Evolutionary conservation across 2,329 filamentous ascomycete genomes (phyloP).

Genomic region (Aspergillus neoniger): DNA sequence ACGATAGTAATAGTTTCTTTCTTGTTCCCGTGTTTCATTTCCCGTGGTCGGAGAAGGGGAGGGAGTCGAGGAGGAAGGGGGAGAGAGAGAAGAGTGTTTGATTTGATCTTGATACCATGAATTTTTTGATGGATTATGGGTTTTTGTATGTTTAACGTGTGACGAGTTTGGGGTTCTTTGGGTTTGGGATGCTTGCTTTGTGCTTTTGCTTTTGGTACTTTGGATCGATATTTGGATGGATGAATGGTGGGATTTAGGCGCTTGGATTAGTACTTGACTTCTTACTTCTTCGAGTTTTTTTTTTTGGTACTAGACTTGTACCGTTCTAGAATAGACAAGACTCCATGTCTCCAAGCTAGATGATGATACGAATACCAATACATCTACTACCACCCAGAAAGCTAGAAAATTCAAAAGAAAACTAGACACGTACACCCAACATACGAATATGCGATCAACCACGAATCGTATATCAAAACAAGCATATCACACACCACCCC

Average conservation of each 20-base stretch:
- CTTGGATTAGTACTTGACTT: not conserved
- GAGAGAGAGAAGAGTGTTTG: not conserved
- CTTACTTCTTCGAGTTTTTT: no score
- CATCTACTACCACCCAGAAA: no score
- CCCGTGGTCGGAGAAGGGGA: slow-evolving; percentile 81
- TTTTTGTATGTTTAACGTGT: no score
- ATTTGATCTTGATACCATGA: no score
- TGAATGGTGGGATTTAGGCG: not conserved
- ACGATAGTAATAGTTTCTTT: slow-evolving; percentile 72
- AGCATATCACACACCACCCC: no score
- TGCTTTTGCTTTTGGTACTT: not conserved
- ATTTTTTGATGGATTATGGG: no score
- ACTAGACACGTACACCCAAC: no score
- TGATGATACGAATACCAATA: no score
- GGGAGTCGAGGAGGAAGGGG: not conserved
- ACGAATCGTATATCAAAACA: no score
- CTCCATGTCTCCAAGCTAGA: no score
- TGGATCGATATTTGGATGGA: not conserved
- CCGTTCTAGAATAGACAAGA: not conserved
- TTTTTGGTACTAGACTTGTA: not conserved
- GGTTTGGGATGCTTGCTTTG: not conserved
- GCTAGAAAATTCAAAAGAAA: no score
- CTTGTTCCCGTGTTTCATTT: slow-evolving; percentile 85
- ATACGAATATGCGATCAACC: no score
- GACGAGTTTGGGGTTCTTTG: not conserved